Evolutionary conservation across 768 basidiomycete genomes (phyloP).

Genomic region (Floccularia luteovirens): DNA sequence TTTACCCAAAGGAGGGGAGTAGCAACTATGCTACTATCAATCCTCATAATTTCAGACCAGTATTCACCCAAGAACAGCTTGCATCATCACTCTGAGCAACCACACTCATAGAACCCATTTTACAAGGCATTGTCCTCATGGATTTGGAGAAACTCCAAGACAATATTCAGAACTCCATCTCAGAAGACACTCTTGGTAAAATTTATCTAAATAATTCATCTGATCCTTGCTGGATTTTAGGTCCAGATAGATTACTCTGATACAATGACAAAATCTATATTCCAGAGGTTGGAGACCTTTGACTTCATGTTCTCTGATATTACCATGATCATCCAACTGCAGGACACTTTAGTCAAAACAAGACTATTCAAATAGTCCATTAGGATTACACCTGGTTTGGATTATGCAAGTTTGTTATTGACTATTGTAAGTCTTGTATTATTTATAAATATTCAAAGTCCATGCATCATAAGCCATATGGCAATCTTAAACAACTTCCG

Average conservation of each 20-base stretch:
- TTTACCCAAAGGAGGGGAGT: slow-evolving; percentile 19
- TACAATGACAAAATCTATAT: slow-evolving; percentile 2
- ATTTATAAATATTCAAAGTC: slow-evolving; percentile 8
- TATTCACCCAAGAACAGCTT: slow-evolving; percentile 12
- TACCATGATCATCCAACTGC: slow-evolving; percentile 5
- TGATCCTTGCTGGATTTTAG: not conserved
- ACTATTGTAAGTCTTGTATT: slow-evolving; percentile 8
- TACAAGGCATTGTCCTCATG: slow-evolving; percentile 8
- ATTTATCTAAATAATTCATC: not conserved
- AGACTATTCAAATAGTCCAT: slow-evolving; percentile 6
- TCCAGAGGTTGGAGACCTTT: not conserved
- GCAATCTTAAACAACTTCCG: slow-evolving; percentile 14
- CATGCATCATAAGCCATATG: slow-evolving; percentile 3
- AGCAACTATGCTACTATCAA: slow-evolving; percentile 14
- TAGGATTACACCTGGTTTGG: slow-evolving; percentile 11
- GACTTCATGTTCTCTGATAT: slow-evolving; percentile 2
- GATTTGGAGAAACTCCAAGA: slow-evolving; percentile 11
- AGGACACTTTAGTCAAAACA: slow-evolving; percentile 8
- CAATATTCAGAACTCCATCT: not conserved
- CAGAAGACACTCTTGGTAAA: not conserved
- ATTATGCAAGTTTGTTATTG: slow-evolving; percentile 5
- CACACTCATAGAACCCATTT: not conserved
- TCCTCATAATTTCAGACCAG: slow-evolving; percentile 13
- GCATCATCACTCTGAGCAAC: slow-evolving; percentile 7
- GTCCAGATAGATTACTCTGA: not conserved